Percentiles rank a stretch among this genome's conserved stretches.
Conservation (phyloP, 768 basidiomycete species). For the Boletus rubroflammeus region DNA sequence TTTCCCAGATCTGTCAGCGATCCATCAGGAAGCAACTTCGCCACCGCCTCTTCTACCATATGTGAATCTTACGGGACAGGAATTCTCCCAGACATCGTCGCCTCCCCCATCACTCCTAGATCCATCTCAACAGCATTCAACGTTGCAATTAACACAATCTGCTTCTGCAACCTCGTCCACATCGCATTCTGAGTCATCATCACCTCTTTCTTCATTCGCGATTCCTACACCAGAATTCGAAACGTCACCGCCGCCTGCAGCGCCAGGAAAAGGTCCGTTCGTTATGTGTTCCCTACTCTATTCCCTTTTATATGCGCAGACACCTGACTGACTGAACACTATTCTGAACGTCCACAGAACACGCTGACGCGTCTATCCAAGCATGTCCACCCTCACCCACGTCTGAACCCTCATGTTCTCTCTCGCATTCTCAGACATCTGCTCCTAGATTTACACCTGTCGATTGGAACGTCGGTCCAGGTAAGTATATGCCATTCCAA, state of each 20-base stretch:
- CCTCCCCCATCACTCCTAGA: not conserved
- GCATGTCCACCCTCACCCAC: not conserved
- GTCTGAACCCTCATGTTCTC: not conserved
- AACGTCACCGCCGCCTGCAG: not conserved
- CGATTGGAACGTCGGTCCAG: constrained; percentile 7
- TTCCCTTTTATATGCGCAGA: not conserved
- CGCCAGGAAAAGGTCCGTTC: constrained; percentile 4
- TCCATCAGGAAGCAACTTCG: not conserved
- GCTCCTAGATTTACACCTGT: constrained; percentile 1
- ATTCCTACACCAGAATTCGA: not conserved
- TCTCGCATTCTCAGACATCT: not conserved
- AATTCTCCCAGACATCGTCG: not conserved
- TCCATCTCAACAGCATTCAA: not conserved
- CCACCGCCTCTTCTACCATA: not conserved
- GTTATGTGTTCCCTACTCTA: not conserved
- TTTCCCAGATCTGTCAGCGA: not conserved
- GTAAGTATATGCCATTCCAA: constrained; percentile 3
- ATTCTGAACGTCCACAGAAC: constrained; percentile 8
- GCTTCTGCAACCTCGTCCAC: not conserved
- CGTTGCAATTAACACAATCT: not conserved
- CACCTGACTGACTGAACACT: not conserved
- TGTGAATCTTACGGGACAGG: not conserved
- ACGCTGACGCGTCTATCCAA: constrained; percentile 12
- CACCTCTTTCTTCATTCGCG: not conserved
- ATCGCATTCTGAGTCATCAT: not conserved